phyloP scores from a whole-genome alignment of 495 filamentous ascomycete genomes.

The Penicillium mononematosum region DNA sequence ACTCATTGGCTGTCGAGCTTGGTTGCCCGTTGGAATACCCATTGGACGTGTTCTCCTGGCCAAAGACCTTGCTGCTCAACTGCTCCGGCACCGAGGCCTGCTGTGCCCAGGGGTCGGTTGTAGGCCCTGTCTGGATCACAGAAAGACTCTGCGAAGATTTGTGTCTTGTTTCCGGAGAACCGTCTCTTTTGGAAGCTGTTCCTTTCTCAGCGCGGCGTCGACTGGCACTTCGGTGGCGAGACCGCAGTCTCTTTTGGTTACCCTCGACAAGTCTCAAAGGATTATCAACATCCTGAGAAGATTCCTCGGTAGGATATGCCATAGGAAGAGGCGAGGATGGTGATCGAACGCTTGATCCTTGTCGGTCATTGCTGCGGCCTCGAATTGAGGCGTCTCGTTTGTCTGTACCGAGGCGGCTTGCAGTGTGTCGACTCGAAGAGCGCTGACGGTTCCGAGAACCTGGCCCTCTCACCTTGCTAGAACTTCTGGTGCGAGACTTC shows the following conservation, averaged over 20 bases:
- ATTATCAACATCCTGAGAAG: slow-evolving; percentile 49
- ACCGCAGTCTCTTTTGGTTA: slow-evolving; percentile 61
- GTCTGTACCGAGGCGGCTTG: slow-evolving; percentile 50
- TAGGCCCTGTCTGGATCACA: slow-evolving; percentile 37
- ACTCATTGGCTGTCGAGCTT: slow-evolving; percentile 21
- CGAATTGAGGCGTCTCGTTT: slow-evolving; percentile 40
- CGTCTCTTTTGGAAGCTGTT: slow-evolving; percentile 45
- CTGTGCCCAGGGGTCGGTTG: slow-evolving; percentile 3
- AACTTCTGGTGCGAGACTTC: slow-evolving; percentile 39
- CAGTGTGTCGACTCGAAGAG: slow-evolving; percentile 42
- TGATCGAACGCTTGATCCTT: slow-evolving; percentile 61
- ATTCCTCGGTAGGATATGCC: slow-evolving; percentile 39
- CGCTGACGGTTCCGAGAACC: slow-evolving; percentile 40
- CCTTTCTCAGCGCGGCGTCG: slow-evolving; percentile 49
- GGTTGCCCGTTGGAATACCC: slow-evolving; percentile 11
- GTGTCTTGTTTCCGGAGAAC: slow-evolving; percentile 46
- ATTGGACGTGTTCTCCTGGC: slow-evolving; percentile 20
- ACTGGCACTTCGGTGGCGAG: slow-evolving; percentile 54
- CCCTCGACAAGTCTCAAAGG: slow-evolving; percentile 60
- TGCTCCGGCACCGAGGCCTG: slow-evolving; percentile 7
- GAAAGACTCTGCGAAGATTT: slow-evolving; percentile 34
- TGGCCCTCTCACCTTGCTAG: slow-evolving; percentile 38
- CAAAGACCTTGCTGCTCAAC: slow-evolving; percentile 24
- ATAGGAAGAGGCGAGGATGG: slow-evolving; percentile 81
- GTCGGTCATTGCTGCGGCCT: slow-evolving; percentile 56